These are phyloP conservation scores for Vanilla planifolia DNA, from an alignment of 106 monocot species.

Conservation along the genomic window DNA sequence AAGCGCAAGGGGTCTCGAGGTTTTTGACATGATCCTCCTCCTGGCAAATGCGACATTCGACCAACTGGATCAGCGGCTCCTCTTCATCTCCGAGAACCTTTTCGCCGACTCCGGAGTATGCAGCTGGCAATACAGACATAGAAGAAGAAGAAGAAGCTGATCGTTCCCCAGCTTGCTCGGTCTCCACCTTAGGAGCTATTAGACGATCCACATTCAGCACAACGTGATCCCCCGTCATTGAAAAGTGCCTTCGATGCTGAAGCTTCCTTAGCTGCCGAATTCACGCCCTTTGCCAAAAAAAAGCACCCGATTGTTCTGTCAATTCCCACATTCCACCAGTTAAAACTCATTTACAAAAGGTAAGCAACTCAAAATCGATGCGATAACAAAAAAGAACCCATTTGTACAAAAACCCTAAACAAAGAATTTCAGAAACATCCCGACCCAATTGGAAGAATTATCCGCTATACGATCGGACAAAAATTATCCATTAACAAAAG, in stretches of 20 bases:
- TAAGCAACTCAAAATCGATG: no score
- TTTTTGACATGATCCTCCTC: conserved; percentile 88
- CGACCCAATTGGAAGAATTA: no score
- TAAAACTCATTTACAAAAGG: no score
- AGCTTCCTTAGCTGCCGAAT: not conserved
- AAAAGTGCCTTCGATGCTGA: not conserved
- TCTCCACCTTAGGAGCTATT: not conserved
- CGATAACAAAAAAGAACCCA: not conserved
- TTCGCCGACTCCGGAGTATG: not conserved
- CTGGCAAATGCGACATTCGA: conserved; percentile 95
- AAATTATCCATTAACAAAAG: no score
- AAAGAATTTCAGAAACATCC: not conserved
- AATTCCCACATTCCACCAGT: no score
- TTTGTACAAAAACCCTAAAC: not conserved
- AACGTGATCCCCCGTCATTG: conserved; percentile 32
- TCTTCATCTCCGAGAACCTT: conserved; percentile 31
- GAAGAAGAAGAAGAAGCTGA: conserved; percentile 5
- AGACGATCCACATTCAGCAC: conserved; percentile 22
- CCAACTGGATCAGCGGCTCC: conserved; percentile 59
- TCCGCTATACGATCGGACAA: no score
- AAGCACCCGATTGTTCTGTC: no score
- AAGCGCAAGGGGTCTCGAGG: conserved; percentile 81
- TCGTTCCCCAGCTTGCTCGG: not conserved
- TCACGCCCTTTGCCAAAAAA: no score
- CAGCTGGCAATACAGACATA: not conserved